Percentiles rank a stretch among this genome's conserved stretches.
phyloP scores from a whole-genome alignment of 2,329 filamentous ascomycete genomes.

The Didymellaceae sp. region DNA sequence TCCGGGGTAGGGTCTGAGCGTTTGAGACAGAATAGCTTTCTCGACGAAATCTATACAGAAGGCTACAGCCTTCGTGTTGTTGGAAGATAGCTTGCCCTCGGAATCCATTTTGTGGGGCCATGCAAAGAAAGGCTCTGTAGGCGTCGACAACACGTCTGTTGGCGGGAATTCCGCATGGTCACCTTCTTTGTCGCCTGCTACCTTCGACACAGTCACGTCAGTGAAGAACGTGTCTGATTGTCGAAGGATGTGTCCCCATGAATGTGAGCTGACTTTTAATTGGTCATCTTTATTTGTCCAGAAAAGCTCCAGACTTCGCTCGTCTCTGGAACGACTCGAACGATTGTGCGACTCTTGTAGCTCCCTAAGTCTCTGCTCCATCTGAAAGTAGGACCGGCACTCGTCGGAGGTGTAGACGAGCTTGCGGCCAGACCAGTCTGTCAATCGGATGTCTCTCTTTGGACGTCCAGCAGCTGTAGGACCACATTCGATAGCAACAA shows the following conservation, averaged over 20 bases:
- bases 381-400: conserved; percentile 40
- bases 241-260: conserved; percentile 31
- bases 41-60: conserved; percentile 34
- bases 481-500: conserved; percentile 7
- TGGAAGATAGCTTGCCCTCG: background rate
- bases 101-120: conserved; percentile 25
- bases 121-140: conserved; percentile 33
- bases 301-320: conserved; percentile 14
- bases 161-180: background rate
- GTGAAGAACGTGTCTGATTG: conserved; percentile 29
- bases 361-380: conserved; percentile 37
- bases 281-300: conserved; percentile 9
- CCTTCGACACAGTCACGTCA: conserved; percentile 21
- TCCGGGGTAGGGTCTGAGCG: conserved; percentile 9
- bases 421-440: conserved; percentile 28
- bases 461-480: background rate
- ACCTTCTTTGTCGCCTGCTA: background rate
- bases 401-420: conserved; percentile 28
- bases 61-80: conserved; percentile 2
- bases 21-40: conserved; percentile 29
- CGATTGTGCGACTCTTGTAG: conserved; percentile 11
- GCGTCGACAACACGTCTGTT: background rate
- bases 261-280: conserved; percentile 19
- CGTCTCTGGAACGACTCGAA: background rate
- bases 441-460: conserved; percentile 28